Conservation (phyloP, 169 alveolate genomes). For the Perkinsus marinus region DNA sequence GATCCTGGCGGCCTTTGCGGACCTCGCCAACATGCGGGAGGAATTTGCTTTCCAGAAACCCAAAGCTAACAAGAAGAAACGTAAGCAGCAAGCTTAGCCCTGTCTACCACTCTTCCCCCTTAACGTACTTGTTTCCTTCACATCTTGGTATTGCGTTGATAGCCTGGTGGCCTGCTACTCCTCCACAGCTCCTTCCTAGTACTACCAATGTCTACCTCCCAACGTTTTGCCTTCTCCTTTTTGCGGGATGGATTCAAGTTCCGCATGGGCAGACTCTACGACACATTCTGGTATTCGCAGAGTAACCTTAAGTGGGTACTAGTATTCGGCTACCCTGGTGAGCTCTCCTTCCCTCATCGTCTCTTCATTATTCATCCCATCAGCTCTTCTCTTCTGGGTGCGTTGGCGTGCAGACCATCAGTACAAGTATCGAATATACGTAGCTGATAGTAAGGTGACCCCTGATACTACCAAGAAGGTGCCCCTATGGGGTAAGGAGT, state of each 20-base stretch:
- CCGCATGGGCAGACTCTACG: background rate
- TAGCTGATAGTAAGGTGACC: background rate
- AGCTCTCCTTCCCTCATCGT: background rate
- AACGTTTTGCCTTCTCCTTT: constrained; percentile 1
- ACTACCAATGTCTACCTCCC: background rate
- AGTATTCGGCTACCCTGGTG: constrained; percentile 3
- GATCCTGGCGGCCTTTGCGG: background rate
- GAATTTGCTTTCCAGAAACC: background rate
- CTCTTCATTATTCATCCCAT: background rate
- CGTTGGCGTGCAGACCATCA: constrained; percentile 5
- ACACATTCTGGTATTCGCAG: constrained; percentile 8
- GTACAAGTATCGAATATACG: background rate
- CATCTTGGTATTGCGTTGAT: background rate
- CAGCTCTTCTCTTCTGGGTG: constrained; percentile 2
- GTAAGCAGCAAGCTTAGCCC: background rate
- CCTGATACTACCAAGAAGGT: background rate
- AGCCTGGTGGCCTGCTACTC: too few relatives aligned
- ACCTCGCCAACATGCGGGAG: background rate
- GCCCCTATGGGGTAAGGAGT: background rate
- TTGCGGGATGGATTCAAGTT: background rate
- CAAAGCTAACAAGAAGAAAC: background rate
- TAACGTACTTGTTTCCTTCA: background rate
- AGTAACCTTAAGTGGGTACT: constrained; percentile 6
- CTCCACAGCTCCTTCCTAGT: too few relatives aligned
- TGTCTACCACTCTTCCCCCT: background rate